Evolutionary conservation across 495 filamentous ascomycete species (phyloP), one percentile per base, ranked within the genome.

Genomic region (Cudoniella acicularis): DNA sequence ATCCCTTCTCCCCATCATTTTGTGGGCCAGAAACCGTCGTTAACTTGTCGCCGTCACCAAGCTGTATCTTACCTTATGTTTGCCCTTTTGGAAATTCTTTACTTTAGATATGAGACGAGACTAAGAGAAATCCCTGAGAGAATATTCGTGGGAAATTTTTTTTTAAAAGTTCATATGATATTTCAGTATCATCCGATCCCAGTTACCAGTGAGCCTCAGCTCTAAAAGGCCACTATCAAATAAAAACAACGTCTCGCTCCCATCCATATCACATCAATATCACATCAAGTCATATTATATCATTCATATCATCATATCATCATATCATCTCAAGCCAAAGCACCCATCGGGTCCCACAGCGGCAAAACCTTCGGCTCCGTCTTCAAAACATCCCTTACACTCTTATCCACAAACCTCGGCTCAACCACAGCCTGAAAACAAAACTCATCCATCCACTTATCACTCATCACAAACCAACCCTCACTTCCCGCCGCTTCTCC

Each of bases 281-380:
- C n/a, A n/a, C n/a, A n/a, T n/a, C n/a, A n/a, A n/a, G 24, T 26
- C 51, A 36, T 36, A 40, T 18, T n/a, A 25, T 17, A 26, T 43
- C 4, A 18, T 8, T 47, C n/a, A 53, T 53, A 26, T 23, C 51
- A 41, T 53, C 4, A 6, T 36, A n/a, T 41, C 4, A 21, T 17
- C n/a, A 22, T 20, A n/a, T 17, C 23, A n/a, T 17, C 23, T 57
- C 46, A 92, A 64, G 91, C 90, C 67, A 96, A 71, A 18, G 85
- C 81, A 11, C 91, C 91, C 89, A 96, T 90, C 0, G 91, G 90
- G 79, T 96, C 91, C 91, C 91, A 95, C 45, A 90, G 69, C 16
- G 88, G 86, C 58, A 96, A 71, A 41, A 89, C 81, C 52, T 83
- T 81, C 2, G 90, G 82, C 60, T 87, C 75, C 75, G 85, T 80